These are phyloP conservation scores for Canna indica DNA, from an alignment of 176 grass and related monocot species.

Conservation along the genomic window DNA sequence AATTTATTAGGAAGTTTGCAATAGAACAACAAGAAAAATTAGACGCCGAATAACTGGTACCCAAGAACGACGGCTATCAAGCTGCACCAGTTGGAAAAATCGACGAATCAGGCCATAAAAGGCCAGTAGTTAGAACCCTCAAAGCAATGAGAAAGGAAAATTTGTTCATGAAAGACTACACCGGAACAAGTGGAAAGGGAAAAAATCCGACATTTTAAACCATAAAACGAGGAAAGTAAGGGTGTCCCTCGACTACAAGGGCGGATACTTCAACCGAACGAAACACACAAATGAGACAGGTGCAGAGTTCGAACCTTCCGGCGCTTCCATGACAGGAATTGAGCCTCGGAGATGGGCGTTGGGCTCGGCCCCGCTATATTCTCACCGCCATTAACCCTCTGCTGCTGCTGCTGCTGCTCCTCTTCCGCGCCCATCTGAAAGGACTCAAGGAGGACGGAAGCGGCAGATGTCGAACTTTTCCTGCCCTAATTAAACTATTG, in stretches of 20 bases:
- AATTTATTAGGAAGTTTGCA: too few species aligned
- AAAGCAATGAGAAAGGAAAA: too few species aligned
- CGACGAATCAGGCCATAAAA: too few species aligned
- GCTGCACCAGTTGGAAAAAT: too few species aligned
- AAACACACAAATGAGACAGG: not conserved
- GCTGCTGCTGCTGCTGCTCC: not conserved
- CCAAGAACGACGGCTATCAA: too few species aligned
- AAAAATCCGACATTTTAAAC: not conserved
- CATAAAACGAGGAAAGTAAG: not conserved
- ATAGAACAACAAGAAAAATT: too few species aligned
- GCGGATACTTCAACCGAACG: not conserved
- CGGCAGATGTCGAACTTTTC: not conserved
- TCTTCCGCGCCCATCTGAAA: slow-evolving; percentile 7
- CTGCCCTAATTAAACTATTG: not conserved
- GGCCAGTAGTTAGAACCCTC: too few species aligned
- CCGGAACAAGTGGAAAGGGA: not conserved
- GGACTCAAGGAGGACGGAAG: not conserved
- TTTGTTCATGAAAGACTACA: too few species aligned
- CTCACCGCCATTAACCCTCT: not conserved
- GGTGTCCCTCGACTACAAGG: not conserved
- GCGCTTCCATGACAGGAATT: slow-evolving; percentile 82
- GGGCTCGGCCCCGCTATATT: not conserved
- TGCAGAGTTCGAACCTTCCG: slow-evolving; percentile 35
- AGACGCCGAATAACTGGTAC: too few species aligned
- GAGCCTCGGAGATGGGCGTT: slow-evolving; percentile 34